Percentiles rank a stretch among this genome's conserved stretches.
phyloP scores from a whole-genome alignment of 2,329 filamentous ascomycete species.

The Cladosporium sp. region DNA sequence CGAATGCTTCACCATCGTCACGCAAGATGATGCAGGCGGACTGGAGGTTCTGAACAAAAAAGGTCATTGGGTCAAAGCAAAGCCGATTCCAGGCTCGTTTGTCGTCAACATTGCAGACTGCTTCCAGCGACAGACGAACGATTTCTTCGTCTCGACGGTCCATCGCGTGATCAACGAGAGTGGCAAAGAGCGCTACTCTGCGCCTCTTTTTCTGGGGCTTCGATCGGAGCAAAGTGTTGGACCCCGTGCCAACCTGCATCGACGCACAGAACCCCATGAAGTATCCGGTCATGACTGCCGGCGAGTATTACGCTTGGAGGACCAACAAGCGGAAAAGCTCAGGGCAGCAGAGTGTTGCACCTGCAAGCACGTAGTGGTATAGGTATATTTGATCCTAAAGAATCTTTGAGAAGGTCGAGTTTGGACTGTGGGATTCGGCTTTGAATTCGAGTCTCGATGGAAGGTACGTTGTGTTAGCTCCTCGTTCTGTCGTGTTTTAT shows the following conservation, averaged over 20 bases:
- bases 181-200: conserved; percentile 14
- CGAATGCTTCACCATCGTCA: conserved; percentile 45
- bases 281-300: too few species aligned
- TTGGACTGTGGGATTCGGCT: too few species aligned
- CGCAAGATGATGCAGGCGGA: conserved; percentile 38
- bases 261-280: too few species aligned
- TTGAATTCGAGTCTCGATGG: too few species aligned
- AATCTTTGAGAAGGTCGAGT: too few species aligned
- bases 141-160: conserved; percentile 26
- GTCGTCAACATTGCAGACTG: conserved; percentile 50
- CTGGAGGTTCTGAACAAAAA: conserved; percentile 40
- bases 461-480: too few species aligned
- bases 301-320: too few species aligned
- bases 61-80: conserved; percentile 39
- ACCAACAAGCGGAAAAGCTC: too few species aligned
- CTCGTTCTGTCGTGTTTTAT: too few species aligned
- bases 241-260: conserved; percentile 31
- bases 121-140: conserved; percentile 44
- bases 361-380: too few species aligned
- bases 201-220: conserved; percentile 39
- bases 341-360: too few species aligned
- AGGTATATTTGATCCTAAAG: too few species aligned
- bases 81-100: conserved; percentile 41
- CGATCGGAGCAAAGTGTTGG: conserved; percentile 25
- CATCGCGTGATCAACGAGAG: conserved; percentile 17